Conservation (phyloP, 2,329 filamentous ascomycete genomes). For the Clarireedia hainanense region DNA sequence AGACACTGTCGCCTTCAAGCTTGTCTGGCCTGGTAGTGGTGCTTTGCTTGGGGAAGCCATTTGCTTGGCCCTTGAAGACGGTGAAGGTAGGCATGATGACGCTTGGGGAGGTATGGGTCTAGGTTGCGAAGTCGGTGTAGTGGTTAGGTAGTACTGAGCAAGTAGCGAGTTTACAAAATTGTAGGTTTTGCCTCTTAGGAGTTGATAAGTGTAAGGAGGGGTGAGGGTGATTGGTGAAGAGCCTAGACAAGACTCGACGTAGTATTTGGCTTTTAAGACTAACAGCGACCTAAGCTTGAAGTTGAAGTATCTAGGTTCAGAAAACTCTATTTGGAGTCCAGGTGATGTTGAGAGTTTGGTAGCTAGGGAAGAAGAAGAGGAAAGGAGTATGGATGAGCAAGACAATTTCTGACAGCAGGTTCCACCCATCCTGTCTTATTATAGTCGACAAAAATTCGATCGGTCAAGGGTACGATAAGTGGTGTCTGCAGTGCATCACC, state of each 20-base stretch:
- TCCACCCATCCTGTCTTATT: neutral
- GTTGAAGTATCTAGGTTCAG: no score
- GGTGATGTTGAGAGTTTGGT: neutral
- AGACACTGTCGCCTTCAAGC: conserved; percentile 10
- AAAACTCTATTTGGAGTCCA: neutral
- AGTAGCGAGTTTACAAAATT: no score
- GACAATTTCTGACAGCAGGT: neutral
- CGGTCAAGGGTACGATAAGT: neutral
- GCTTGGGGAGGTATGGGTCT: neutral
- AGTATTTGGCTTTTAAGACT: no score
- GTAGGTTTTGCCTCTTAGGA: no score
- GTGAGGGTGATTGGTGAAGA: no score
- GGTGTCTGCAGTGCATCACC: neutral
- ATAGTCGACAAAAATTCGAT: neutral
- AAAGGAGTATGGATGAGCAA: neutral
- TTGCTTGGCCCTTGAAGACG: conserved; percentile 11
- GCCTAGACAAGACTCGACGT: no score
- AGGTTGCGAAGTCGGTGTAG: no score
- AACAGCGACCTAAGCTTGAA: no score
- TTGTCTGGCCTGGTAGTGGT: conserved; percentile 11
- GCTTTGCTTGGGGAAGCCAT: conserved; percentile 5
- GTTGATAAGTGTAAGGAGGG: no score
- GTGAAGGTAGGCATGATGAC: conserved; percentile 12
- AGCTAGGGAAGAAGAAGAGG: neutral
- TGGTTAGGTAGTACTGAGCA: no score